Base-by-base conservation (phyloP, 2,329 filamentous ascomycete species). In the Chaetomium strumarium region DNA sequence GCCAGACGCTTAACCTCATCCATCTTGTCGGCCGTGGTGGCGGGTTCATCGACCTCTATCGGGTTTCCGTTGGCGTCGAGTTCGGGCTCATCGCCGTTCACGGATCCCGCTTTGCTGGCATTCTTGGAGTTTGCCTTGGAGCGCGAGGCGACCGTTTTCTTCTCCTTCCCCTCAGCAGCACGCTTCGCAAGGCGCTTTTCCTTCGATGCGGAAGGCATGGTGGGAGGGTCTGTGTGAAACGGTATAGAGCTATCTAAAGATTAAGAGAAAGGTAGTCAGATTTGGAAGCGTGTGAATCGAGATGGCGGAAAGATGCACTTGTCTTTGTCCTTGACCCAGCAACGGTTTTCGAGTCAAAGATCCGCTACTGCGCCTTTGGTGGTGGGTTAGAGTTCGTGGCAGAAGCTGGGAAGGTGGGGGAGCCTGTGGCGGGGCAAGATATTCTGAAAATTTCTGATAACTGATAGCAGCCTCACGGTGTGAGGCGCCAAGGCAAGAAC, bases 1-100 rank as follows among this genome's bases (percentile, higher is more conserved):
- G 88, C 85, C 62, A 99, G 80, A 69, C 90, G 90, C 76, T 90
- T 87, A 60, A 96, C 85, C 68, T 86, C 86, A 62, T 86, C 84
- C 70, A 85, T 73, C 76, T 92, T 89, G 63, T 84, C 81, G 63
- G 77, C 80, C 55, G 83, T 78, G 61, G 84, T 89, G 55, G 85
- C 86, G 59, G 85, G 81, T 63, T 80, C 79, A 49, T 87, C 85
- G 42, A 76, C 70, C 55, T 75, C 72, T 64, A 77, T 63, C 52
- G 71, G 71, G 58, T 77, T 78, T 66, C 81, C 83, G 65, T 85
- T 74, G 58, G 71, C 82, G 64, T 90, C 85, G 59, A 85, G 73
- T 63, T 83, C 68, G 3, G 69, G 72, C 58, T 86, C 85, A 62
- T 92, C 86, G 64, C 85, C 86, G 65, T 85, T 81, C 49, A 83